Evolutionary conservation across 2,329 filamentous ascomycete species (phyloP).

Genomic region (Ambrosiella xylebori): DNA sequence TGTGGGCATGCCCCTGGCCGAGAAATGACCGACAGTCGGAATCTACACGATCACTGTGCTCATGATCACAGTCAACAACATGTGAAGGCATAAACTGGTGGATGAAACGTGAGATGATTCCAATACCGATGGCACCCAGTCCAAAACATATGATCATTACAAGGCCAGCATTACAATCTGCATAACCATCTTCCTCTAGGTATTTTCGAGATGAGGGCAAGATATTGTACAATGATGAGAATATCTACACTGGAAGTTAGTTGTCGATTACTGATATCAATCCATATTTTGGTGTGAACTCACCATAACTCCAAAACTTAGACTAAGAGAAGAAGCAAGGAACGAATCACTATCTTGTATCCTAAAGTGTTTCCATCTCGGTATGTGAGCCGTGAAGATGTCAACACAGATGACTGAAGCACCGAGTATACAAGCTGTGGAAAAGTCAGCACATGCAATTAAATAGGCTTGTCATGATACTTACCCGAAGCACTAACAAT

Average conservation of each 20-base stretch:
- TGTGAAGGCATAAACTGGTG: constrained; percentile 62
- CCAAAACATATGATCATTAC: constrained; percentile 53
- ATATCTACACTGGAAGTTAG: constrained; percentile 41
- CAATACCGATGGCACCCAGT: constrained; percentile 57
- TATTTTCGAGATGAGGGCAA: constrained; percentile 72
- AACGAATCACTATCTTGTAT: constrained; percentile 84
- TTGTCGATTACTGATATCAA: background rate
- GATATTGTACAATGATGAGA: constrained; percentile 86
- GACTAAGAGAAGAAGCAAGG: constrained; percentile 68
- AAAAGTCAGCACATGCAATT: background rate
- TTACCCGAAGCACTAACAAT: constrained; percentile 59
- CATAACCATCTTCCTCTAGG: constrained; percentile 50
- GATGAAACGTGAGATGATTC: constrained; percentile 52
- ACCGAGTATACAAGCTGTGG: constrained; percentile 48
- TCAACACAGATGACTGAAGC: constrained; percentile 81
- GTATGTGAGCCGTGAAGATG: constrained; percentile 52
- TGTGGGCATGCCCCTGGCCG: background rate
- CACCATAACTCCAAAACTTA: constrained; percentile 96
- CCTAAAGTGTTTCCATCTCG: constrained; percentile 58
- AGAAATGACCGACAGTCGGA: background rate
- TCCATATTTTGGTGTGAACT: constrained; percentile 16
- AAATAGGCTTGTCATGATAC: constrained; percentile 17
- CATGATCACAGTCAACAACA: constrained; percentile 65
- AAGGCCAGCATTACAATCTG: constrained; percentile 49
- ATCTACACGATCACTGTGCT: constrained; percentile 35